These are phyloP conservation scores for Aspergillus bridgeri DNA, from an alignment of 495 filamentous ascomycete genomes.

Conservation along the genomic window DNA sequence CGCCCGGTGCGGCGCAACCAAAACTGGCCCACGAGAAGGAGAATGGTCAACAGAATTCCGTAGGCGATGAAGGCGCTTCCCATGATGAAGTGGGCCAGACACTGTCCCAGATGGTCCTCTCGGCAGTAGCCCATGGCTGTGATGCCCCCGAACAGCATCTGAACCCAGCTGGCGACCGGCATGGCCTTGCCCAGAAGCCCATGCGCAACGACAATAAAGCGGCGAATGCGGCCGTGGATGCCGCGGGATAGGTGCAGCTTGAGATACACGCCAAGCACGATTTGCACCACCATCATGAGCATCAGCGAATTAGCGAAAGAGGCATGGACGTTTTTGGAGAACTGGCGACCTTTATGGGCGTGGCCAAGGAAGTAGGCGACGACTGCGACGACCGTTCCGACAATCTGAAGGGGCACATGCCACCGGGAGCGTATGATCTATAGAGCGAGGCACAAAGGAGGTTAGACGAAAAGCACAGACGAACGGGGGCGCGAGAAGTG, in stretches of 20 bases:
- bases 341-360: conserved; percentile 82
- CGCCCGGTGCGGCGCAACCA: conserved; percentile 83
- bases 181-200: conserved; percentile 81
- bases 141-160: conserved; percentile 97
- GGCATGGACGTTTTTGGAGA: conserved; percentile 78
- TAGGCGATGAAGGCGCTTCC: conserved; percentile 95
- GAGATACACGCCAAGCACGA: conserved; percentile 80
- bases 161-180: conserved; percentile 84
- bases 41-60: conserved; percentile 79
- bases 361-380: conserved; percentile 90
- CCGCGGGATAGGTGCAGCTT: conserved; percentile 85
- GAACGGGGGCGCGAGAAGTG: not conserved
- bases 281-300: conserved; percentile 70
- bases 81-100: conserved; percentile 97
- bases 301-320: conserved; percentile 76
- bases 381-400: conserved; percentile 71
- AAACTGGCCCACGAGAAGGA: conserved; percentile 81
- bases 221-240: conserved; percentile 73
- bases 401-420: conserved; percentile 87
- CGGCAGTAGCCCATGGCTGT: conserved; percentile 91
- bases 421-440: conserved; percentile 87
- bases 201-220: conserved; percentile 67
- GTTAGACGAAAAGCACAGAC: conserved; percentile 2
- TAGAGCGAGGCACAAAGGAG: not conserved
- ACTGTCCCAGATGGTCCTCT: conserved; percentile 88